Percentiles rank a stretch among this genome's conserved stretches.
phyloP scores from a whole-genome alignment of 805 yeast genomes.

The Candida caryicola region DNA sequence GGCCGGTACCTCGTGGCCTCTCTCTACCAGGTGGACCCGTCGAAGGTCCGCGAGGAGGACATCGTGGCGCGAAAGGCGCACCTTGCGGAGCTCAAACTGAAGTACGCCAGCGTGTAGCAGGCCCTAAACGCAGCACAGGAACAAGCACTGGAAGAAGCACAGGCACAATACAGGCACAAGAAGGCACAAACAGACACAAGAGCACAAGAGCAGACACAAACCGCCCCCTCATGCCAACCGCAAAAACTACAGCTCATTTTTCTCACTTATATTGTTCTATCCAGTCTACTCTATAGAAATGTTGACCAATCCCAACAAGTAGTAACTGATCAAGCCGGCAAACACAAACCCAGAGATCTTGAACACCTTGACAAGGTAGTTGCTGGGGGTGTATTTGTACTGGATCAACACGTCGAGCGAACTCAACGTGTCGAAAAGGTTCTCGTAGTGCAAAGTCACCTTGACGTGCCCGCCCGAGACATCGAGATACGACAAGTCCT shows the following conservation, averaged over 20 bases:
- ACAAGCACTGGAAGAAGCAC: no score
- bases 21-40: conserved; percentile 44
- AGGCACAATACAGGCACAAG: no score
- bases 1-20: conserved; percentile 57
- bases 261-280: conserved; percentile 4
- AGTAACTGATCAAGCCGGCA: conserved; percentile 55
- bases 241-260: no score
- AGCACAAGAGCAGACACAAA: no score
- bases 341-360: conserved; percentile 62
- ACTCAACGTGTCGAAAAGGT: conserved; percentile 68
- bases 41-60: conserved; percentile 26
- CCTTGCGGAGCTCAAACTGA: conserved; percentile 21
- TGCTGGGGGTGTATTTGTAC: conserved; percentile 56
- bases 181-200: no score
- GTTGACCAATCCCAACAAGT: conserved; percentile 39
- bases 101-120: no score
- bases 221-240: no score
- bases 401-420: conserved; percentile 54
- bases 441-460: conserved; percentile 54
- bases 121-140: no score
- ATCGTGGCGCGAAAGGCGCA: conserved; percentile 22
- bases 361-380: conserved; percentile 62
- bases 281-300: conserved; percentile 21
- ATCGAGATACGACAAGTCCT: conserved; percentile 66
- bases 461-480: conserved; percentile 74